phyloP scores from a whole-genome alignment of 2,329 filamentous ascomycete species.

The Neoarthrinium moseri region DNA sequence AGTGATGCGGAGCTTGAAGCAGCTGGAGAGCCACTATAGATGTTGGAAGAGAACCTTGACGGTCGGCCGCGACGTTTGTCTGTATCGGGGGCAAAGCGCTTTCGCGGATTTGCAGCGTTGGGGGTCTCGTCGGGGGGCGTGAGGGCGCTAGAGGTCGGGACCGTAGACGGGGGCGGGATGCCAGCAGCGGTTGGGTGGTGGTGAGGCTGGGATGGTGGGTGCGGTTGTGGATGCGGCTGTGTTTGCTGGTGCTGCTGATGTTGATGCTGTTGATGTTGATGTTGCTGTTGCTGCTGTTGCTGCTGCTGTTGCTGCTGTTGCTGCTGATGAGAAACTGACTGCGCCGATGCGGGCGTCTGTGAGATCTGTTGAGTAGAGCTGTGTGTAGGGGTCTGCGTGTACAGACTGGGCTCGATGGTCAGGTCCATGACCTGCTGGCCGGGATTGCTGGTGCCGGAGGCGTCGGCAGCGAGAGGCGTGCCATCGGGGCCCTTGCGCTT shows the following conservation, averaged over 20 bases:
- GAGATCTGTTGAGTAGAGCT: constrained; percentile 14
- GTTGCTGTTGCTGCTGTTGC: neutral
- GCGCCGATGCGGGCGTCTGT: constrained; percentile 13
- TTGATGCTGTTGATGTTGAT: neutral
- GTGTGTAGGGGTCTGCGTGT: constrained; percentile 10
- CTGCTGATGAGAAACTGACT: neutral
- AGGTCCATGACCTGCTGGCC: constrained; percentile 43
- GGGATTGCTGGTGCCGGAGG: constrained; percentile 47
- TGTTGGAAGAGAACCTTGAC: constrained; percentile 29
- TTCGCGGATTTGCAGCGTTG: constrained; percentile 40
- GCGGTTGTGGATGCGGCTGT: constrained; percentile 18
- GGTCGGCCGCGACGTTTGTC: constrained; percentile 30
- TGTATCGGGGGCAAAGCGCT: constrained; percentile 24
- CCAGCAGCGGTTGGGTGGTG: constrained; percentile 31
- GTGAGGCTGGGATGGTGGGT: constrained; percentile 18
- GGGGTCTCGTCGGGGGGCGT: constrained; percentile 56
- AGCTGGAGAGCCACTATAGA: constrained; percentile 28
- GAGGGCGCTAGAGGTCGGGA: constrained; percentile 42
- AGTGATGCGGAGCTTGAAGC: constrained; percentile 10
- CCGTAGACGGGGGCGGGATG: constrained; percentile 38
- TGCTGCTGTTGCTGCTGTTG: neutral
- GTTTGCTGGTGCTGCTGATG: constrained; percentile 11
- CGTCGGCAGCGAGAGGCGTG: constrained; percentile 36
- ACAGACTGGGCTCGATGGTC: constrained; percentile 8
- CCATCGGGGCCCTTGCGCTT: constrained; percentile 47